These are phyloP conservation scores for Colletotrichum coccodes DNA, from an alignment of 2,329 filamentous ascomycete genomes.

Conservation along the genomic window DNA sequence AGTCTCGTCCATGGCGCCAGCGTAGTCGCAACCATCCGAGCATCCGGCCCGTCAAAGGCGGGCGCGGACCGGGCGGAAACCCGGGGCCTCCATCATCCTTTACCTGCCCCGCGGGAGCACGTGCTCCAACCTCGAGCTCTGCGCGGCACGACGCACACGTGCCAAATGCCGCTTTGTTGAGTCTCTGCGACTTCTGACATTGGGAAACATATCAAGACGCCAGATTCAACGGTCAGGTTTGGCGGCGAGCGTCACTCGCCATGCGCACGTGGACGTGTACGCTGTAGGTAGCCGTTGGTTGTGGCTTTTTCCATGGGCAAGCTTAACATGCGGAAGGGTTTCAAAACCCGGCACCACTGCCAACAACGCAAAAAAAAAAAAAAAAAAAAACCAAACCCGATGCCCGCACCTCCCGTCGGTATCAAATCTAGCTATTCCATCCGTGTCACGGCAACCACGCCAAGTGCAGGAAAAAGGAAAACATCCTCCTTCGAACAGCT, in stretches of 20 bases:
- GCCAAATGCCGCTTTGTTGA: conserved; percentile 14
- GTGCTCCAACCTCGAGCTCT: neutral
- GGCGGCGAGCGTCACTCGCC: neutral
- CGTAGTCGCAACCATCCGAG: neutral
- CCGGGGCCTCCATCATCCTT: neutral
- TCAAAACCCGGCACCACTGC: too few species aligned
- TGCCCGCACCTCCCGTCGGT: neutral
- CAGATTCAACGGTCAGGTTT: neutral
- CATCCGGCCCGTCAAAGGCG: neutral
- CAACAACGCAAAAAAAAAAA: too few species aligned
- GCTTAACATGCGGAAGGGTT: too few species aligned
- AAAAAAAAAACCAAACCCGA: neutral
- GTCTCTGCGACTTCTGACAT: neutral
- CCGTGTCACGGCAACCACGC: neutral
- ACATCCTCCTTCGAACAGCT: neutral
- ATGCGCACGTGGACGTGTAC: too few species aligned
- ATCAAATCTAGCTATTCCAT: neutral
- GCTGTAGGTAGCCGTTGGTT: too few species aligned
- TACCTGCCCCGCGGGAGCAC: conserved; percentile 5
- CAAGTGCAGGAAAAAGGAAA: neutral
- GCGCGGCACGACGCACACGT: conserved; percentile 7
- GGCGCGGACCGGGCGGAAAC: neutral
- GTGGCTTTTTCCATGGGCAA: too few species aligned
- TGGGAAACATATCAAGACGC: neutral
- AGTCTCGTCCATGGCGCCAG: neutral